Conservation (phyloP, 768 basidiomycete genomes). For the Mycena epipterygia region DNA sequence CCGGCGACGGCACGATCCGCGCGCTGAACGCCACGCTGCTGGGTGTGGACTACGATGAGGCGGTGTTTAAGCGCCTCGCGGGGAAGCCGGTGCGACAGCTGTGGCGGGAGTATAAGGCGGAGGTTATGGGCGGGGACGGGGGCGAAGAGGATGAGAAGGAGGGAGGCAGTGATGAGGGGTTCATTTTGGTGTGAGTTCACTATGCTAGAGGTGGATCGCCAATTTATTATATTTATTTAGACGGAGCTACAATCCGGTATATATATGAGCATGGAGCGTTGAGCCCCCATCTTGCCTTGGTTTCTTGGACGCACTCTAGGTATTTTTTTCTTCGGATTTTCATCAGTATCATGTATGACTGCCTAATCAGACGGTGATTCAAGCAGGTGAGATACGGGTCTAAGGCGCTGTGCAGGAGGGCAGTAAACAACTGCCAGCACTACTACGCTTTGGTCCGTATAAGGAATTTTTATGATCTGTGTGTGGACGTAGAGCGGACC, state of each 20-base stretch:
- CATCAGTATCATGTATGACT: too few species aligned
- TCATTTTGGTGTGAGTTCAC: constrained; percentile 25
- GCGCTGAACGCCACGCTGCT: constrained; percentile 71
- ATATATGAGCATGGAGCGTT: constrained; percentile 5
- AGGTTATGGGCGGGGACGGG: constrained; percentile 44
- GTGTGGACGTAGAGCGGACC: too few species aligned
- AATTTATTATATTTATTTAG: constrained; percentile 27
- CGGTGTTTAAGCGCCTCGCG: constrained; percentile 65
- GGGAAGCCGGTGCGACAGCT: constrained; percentile 67
- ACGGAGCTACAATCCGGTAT: constrained; percentile 26
- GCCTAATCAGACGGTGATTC: too few species aligned
- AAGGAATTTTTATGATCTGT: too few species aligned
- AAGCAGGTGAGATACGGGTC: too few species aligned
- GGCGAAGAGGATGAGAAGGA: not conserved
- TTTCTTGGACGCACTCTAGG: too few species aligned
- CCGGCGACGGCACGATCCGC: constrained; percentile 66
- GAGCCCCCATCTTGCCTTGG: too few species aligned
- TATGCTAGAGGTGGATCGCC: constrained; percentile 2
- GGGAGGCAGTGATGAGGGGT: constrained; percentile 6
- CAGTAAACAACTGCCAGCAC: too few species aligned
- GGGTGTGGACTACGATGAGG: constrained; percentile 61
- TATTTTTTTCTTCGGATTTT: too few species aligned
- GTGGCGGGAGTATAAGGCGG: constrained; percentile 69
- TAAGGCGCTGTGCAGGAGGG: too few species aligned
- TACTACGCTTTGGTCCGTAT: too few species aligned